Conservation (phyloP, 1,139 yeast species). For the Debaryomyces fabryi region DNA sequence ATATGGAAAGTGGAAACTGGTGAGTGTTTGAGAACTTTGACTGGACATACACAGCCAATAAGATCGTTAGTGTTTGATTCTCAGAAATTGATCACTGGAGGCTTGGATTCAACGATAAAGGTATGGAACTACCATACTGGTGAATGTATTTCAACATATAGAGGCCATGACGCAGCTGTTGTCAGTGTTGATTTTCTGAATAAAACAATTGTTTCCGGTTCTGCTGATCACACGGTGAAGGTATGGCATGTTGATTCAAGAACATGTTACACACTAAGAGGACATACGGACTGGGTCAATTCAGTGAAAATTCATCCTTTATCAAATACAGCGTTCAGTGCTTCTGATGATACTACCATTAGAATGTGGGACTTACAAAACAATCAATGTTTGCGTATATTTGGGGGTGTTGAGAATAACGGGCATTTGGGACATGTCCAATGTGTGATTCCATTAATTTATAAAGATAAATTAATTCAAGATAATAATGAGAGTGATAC, state of each 20-base stretch:
- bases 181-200: constrained; percentile 77
- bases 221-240: constrained; percentile 88
- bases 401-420: constrained; percentile 70
- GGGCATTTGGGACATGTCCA: constrained; percentile 89
- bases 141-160: constrained; percentile 86
- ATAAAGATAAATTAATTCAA: constrained; percentile 53
- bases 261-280: constrained; percentile 89
- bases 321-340: constrained; percentile 79
- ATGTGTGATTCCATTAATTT: constrained; percentile 80
- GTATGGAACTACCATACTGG: constrained; percentile 98
- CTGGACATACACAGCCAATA: constrained; percentile 86
- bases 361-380: constrained; percentile 92
- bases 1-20: constrained; percentile 89
- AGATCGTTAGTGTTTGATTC: constrained; percentile 82
- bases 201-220: constrained; percentile 87
- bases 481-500: constrained; percentile 38
- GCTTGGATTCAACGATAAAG: constrained; percentile 85
- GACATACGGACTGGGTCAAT: constrained; percentile 92
- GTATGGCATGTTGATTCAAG: constrained; percentile 96
- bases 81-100: constrained; percentile 87
- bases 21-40: constrained; percentile 70
- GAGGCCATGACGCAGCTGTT: constrained; percentile 80
- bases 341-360: constrained; percentile 89
- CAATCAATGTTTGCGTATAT: constrained; percentile 75
- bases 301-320: constrained; percentile 83